A percentile compares a stretch with the other conserved stretches of the same genome.
These are phyloP conservation scores for Apophysomyces variabilis DNA, from an alignment of 371 early-diverging fungal genomes.

Conservation along the genomic window DNA sequence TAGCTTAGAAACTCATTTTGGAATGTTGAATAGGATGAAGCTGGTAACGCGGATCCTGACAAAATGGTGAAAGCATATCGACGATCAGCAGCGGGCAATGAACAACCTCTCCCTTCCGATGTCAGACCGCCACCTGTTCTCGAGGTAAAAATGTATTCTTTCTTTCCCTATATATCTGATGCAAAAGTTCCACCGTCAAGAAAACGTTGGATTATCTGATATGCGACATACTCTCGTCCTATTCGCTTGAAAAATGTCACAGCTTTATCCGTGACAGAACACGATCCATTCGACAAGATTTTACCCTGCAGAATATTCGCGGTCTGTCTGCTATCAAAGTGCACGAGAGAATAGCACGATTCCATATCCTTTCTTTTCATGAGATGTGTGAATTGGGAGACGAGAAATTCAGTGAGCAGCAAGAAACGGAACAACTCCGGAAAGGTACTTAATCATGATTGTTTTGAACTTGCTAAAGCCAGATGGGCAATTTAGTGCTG, in stretches of 20 bases:
- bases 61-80: constrained; percentile 85
- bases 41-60: constrained; percentile 60
- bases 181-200: constrained; percentile 27
- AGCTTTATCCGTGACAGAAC: constrained; percentile 90
- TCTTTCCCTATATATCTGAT: background rate
- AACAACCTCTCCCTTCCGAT: constrained; percentile 88
- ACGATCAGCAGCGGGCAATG: constrained; percentile 88
- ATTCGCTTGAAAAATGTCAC: constrained; percentile 70
- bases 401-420: constrained; percentile 72
- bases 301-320: constrained; percentile 83
- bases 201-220: constrained; percentile 83
- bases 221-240: constrained; percentile 56
- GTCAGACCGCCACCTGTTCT: constrained; percentile 83
- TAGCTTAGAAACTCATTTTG: background rate
- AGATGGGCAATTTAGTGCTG: constrained; percentile 49
- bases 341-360: constrained; percentile 89
- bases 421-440: constrained; percentile 87
- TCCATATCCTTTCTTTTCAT: constrained; percentile 83
- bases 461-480: too few relatives aligned
- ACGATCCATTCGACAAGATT: constrained; percentile 88
- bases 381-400: constrained; percentile 69
- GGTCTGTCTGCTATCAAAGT: constrained; percentile 67
- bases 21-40: constrained; percentile 40
- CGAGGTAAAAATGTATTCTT: constrained; percentile 40
- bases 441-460: constrained; percentile 61